phyloP scores from a whole-genome alignment of 1,284 basidiomycete species.

The Porodaedalea pini region DNA sequence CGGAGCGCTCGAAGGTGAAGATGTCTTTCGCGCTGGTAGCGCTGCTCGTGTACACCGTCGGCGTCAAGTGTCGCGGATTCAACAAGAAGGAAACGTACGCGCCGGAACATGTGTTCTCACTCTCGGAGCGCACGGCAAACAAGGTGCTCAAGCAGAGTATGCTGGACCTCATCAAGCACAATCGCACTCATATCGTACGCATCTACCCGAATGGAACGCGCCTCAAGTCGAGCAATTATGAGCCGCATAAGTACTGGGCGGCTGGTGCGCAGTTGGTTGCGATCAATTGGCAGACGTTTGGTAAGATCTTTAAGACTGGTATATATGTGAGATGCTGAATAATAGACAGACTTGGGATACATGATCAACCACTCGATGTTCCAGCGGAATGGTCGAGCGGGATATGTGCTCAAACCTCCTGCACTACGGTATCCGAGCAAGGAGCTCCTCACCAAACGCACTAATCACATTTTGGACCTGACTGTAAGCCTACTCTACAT shows the following conservation, averaged over 20 bases:
- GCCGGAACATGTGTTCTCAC: constrained; percentile 87
- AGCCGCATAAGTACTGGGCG: constrained; percentile 88
- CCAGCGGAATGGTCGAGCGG: constrained; percentile 76
- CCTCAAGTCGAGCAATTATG: constrained; percentile 84
- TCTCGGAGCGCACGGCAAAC: constrained; percentile 85
- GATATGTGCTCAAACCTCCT: constrained; percentile 89
- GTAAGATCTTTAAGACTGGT: constrained; percentile 40
- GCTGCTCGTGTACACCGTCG: constrained; percentile 91
- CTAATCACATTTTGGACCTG: constrained; percentile 62
- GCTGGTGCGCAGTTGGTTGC: constrained; percentile 93
- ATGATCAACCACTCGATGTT: constrained; percentile 97
- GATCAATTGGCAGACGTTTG: constrained; percentile 96
- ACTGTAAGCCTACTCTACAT: constrained; percentile 40
- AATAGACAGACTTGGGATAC: constrained; percentile 68
- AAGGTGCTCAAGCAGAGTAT: constrained; percentile 57
- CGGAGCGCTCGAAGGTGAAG: constrained; percentile 47
- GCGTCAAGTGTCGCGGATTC: constrained; percentile 92
- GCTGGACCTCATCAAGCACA: constrained; percentile 86
- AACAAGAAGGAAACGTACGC: constrained; percentile 89
- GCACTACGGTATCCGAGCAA: constrained; percentile 69
- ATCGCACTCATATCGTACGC: constrained; percentile 79
- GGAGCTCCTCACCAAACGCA: constrained; percentile 51
- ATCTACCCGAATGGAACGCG: constrained; percentile 88
- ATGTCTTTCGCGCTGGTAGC: constrained; percentile 76
- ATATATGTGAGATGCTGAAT: constrained; percentile 2